A percentile compares a stretch with the other conserved stretches of the same genome.
Evolutionary conservation across 192 early-diverging fungal genomes (phyloP).

Genomic region (Dissophora ornata): DNA sequence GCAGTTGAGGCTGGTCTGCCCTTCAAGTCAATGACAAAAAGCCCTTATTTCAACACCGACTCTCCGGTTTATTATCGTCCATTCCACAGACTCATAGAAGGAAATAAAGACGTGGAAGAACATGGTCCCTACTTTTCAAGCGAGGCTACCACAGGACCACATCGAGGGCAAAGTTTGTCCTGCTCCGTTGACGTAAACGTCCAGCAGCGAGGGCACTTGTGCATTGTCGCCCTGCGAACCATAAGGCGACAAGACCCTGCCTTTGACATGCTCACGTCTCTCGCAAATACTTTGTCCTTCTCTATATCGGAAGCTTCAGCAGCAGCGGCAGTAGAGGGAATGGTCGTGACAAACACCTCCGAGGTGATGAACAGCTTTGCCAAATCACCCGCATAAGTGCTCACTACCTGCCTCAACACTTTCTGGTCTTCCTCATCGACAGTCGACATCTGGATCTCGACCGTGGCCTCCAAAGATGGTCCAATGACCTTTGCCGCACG

Average conservation of each 20-base stretch:
- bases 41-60: no score
- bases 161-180: conserved; percentile 70
- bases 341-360: conserved; percentile 38
- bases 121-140: conserved; percentile 3
- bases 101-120: no score
- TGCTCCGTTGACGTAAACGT: conserved; percentile 62
- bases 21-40: no score
- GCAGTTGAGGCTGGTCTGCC: no score
- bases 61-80: no score
- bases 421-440: no score
- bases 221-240: conserved; percentile 57
- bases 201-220: conserved; percentile 87
- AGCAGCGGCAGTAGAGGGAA: not conserved
- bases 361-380: conserved; percentile 59
- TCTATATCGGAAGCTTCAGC: not conserved
- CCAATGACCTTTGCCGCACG: conserved; percentile 31
- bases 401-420: not conserved
- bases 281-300: conserved; percentile 12
- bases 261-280: conserved; percentile 2
- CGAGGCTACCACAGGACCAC: conserved; percentile 52
- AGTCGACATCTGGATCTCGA: conserved; percentile 26
- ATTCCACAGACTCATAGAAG: no score
- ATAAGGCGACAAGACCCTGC: conserved; percentile 51
- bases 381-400: conserved; percentile 19
- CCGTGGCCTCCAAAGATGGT: conserved; percentile 26